Base-by-base conservation (phyloP, 306 rosid genomes). In the Dicorynia guianensis region DNA sequence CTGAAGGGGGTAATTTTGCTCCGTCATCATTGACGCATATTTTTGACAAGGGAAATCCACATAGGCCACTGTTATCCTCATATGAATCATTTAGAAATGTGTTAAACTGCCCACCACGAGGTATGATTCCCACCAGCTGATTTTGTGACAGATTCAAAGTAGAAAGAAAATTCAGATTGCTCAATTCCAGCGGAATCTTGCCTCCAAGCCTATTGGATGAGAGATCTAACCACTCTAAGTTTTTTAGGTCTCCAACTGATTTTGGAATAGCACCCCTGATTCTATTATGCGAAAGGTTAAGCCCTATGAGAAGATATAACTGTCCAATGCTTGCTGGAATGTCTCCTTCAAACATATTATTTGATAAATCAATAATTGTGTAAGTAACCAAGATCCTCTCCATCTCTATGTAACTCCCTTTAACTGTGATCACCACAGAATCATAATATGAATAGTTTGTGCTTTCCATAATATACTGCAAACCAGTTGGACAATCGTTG, bases 281-380 rank as follows among this genome's bases (percentile, higher is more conserved):
- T 43, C 8, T 15, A 50, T 88, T 85, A 11, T 78, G 75, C 0
- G 86, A 81, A 33, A 81, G 44, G 19, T 79, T 85, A 34, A 85
- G 72, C 0, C 84, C 83, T 56, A 4, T 65, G 18, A 88, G 66
- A 38, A 63, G 77, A 4, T 3, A 10, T 7, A 88, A 57, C 35
- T 47, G 64, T 48, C 81, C 87, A 40, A 83, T 47, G 14, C 11
- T 18, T 6, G 11, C 0, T 5, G 85, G 85, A 6, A 87, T 74
- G 46, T 75, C 63, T 11, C 87, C 89, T 7, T 42, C 64, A 30
- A 87, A 85, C 19, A 18, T 49, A 43, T 87, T 87, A 7, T 69
- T 84, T n/a, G 89, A 85, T 0, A 84, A 40, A 57, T 87, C 88
- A 18, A 84, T 76, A 0, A 44, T 15, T 42, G 74, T 84, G 40